Conservation (phyloP, 768 basidiomycete genomes). For the Suillus subluteus region DNA sequence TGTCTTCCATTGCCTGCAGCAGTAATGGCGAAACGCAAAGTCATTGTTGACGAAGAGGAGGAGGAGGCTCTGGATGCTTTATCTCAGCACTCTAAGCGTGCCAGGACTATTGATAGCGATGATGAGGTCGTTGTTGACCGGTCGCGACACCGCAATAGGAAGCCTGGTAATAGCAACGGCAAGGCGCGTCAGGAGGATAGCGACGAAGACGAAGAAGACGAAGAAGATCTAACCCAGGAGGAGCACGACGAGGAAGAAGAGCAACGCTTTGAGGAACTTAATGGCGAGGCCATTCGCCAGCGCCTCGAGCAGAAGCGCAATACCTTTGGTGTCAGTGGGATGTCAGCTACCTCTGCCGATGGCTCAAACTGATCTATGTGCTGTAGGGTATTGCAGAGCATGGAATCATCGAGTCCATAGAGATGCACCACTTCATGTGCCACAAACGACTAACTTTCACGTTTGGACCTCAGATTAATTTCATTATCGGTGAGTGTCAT, state of each 20-base stretch:
- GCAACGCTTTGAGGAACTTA: constrained; percentile 63
- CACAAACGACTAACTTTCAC: constrained; percentile 82
- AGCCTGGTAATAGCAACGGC: constrained; percentile 37
- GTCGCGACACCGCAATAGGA: constrained; percentile 29
- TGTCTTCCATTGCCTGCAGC: constrained; percentile 13
- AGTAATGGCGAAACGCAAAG: constrained; percentile 61
- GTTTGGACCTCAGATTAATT: constrained; percentile 95
- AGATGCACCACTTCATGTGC: constrained; percentile 96
- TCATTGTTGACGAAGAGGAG: constrained; percentile 48
- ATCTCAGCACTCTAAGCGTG: constrained; percentile 47
- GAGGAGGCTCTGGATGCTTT: constrained; percentile 34
- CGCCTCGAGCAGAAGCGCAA: constrained; percentile 50
- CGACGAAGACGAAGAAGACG: constrained; percentile 35
- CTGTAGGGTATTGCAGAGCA: constrained; percentile 77
- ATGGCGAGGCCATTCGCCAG: constrained; percentile 58
- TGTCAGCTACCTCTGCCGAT: constrained; percentile 37
- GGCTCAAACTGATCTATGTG: constrained; percentile 2
- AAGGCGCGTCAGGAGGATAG: constrained; percentile 32
- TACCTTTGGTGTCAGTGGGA: constrained; percentile 48
- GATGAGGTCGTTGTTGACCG: constrained; percentile 29
- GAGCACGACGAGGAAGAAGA: constrained; percentile 57
- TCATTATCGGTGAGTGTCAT: constrained; percentile 77
- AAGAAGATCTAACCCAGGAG: constrained; percentile 40
- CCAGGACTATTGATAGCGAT: constrained; percentile 44
- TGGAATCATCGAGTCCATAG: constrained; percentile 85